phyloP scores from a whole-genome alignment of 2,329 filamentous ascomycete species.

The Trichoderma koningii region DNA sequence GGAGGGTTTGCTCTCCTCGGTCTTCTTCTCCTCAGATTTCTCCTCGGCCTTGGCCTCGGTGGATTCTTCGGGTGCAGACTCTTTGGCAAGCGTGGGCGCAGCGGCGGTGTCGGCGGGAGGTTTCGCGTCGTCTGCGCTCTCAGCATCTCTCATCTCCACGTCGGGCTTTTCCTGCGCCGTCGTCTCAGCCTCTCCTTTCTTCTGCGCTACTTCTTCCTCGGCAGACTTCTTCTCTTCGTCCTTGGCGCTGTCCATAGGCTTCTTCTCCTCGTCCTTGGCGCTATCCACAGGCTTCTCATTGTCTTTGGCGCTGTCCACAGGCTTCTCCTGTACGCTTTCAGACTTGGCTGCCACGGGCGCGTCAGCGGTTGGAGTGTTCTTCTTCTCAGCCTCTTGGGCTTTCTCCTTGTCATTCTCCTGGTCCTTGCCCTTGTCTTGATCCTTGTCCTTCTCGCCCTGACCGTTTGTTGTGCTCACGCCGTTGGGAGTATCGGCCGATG shows the following conservation, averaged over 20 bases:
- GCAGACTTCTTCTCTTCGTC: conserved; percentile 23
- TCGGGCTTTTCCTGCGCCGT: conserved; percentile 29
- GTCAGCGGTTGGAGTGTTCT: conserved; percentile 25
- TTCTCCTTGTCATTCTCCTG: too few relatives aligned
- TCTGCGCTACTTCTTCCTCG: conserved; percentile 11
- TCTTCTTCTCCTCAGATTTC: conserved; percentile 6
- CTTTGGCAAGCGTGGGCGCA: conserved; percentile 1
- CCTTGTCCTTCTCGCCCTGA: not conserved
- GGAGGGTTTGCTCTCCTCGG: conserved; percentile 26
- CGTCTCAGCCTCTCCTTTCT: conserved; percentile 7
- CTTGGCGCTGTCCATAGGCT: conserved; percentile 9
- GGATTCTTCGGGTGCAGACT: conserved; percentile 14
- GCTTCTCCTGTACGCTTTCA: conserved; percentile 16
- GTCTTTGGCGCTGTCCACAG: not conserved
- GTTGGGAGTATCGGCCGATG: conserved; percentile 11
- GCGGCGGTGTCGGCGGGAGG: not conserved
- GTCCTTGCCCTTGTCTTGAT: too few relatives aligned
- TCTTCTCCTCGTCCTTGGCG: not conserved
- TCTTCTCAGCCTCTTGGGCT: conserved; percentile 18
- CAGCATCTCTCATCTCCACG: conserved; percentile 34
- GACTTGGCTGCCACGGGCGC: conserved; percentile 1
- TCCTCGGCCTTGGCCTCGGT: conserved; percentile 22
- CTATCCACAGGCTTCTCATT: not conserved
- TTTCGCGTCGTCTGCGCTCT: not conserved
- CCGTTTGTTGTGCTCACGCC: conserved; percentile 23